phyloP scores from a whole-genome alignment of 257 asterid species.

The Solanum phureja region DNA sequence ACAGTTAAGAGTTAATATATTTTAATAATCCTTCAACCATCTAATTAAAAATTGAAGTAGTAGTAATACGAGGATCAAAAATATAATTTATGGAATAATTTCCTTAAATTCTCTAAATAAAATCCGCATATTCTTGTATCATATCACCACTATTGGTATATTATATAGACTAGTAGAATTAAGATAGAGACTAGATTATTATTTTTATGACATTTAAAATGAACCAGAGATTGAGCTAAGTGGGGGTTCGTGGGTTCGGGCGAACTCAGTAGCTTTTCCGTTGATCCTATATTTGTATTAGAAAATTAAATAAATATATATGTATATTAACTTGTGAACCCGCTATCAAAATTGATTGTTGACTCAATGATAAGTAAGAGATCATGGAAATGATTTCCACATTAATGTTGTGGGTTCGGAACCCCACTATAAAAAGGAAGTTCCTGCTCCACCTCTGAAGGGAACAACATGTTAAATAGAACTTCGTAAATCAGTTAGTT shows the following conservation, averaged over 20 bases:
- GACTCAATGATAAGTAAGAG: too few species aligned
- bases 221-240: background rate
- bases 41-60: background rate
- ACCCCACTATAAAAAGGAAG: too few species aligned
- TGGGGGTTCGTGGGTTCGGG: too few species aligned
- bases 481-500: background rate
- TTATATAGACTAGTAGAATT: background rate
- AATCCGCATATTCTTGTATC: background rate
- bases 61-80: background rate
- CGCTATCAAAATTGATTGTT: too few species aligned
- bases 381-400: fast-evolving
- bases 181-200: background rate
- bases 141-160: background rate
- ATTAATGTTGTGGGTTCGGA: too few species aligned
- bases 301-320: too few species aligned
- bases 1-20: background rate
- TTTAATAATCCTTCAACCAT: background rate
- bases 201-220: background rate
- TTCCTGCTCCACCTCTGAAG: fast-evolving
- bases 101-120: background rate
- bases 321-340: too few species aligned
- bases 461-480: background rate
- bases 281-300: too few species aligned
- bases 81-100: background rate
- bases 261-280: too few species aligned